Conservation (phyloP, 2,329 filamentous ascomycete genomes). For the Penicillium occitanis region DNA sequence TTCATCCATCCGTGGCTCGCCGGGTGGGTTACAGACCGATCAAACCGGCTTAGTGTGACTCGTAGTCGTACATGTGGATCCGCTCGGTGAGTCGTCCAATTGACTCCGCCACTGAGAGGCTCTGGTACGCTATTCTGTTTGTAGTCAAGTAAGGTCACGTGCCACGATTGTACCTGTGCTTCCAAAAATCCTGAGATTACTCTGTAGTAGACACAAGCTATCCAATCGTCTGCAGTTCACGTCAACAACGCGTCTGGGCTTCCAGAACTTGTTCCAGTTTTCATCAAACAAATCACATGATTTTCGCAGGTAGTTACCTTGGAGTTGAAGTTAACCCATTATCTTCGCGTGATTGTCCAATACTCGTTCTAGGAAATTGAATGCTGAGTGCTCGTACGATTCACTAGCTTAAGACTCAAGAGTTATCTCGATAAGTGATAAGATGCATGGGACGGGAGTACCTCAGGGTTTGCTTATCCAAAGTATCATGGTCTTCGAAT, state of each 20-base stretch:
- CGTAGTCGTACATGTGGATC: not conserved
- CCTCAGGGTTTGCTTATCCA: not conserved
- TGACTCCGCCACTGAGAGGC: not conserved
- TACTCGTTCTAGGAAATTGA: not conserved
- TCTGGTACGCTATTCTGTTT: not conserved
- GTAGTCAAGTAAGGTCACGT: not conserved
- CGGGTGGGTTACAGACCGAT: conserved; percentile 1
- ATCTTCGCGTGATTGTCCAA: not conserved
- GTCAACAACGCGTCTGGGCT: not conserved
- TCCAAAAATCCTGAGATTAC: not conserved
- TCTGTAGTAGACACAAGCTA: not conserved
- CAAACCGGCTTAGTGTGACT: not conserved
- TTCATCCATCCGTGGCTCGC: conserved; percentile 3
- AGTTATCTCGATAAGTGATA: not conserved
- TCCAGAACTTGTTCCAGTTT: not conserved
- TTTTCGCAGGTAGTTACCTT: not conserved
- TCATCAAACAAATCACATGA: not conserved
- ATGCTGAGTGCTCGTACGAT: not conserved
- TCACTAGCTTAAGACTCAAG: not conserved
- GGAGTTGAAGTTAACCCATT: not conserved
- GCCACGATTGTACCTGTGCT: not conserved
- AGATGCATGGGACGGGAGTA: not conserved
- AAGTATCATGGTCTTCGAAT: not conserved
- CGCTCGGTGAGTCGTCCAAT: conserved; percentile 3
- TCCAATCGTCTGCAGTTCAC: not conserved